Evolutionary conservation across 1,284 basidiomycete genomes (phyloP), one percentile per base, ranked within the genome.

Genomic region (Cryptococcus neoformans): DNA sequence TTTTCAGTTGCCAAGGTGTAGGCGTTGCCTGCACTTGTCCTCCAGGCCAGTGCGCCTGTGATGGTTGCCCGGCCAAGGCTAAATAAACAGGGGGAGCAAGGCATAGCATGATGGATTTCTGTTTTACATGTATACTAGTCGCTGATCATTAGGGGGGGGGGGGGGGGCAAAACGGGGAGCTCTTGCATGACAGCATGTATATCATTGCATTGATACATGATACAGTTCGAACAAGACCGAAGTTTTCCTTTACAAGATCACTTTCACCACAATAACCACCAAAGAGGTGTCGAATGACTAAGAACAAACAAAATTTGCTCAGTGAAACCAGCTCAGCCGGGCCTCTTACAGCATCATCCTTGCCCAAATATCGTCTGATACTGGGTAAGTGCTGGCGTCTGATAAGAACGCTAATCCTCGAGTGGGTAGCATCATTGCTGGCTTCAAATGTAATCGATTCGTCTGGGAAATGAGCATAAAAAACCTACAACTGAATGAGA

Each of bases 351-450:
- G 59, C 70, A 58, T 49, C 70, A 61, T 58, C 44, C 64, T 56
- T 58, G 56, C 67, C 70, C 59, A 47, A 50, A 48, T 41, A 36
- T 28, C 39, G 17, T 1, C 51, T 46, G 35, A 28, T 37, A 44
- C 40, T 50, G 63, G 62, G 65, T 54, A 52, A 58, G 58, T 63
- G 46, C 57, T 59, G 65, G 46, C 60, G 62, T 57, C 55, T 41
- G 34, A 39, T 48, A 37, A 49, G 42, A 59, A 62, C 57, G 62
- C 59, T 34, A 42, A 69, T 70, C 70, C 70, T 72, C 70, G 67
- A 55, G 59, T 60, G 58, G 52, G 44, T 64, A 45, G 64, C 68
- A 70, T 72, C 70, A 68, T 72, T 54, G 67, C 66, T 70, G 66
- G 54, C 51, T 34, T n/a, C 28, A 28, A 28, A 28, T 28, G 28